Evolutionary conservation across 2,329 filamentous ascomycete species (phyloP), one percentile per base, ranked within the genome.

Genomic region (Nemania diffusa): DNA sequence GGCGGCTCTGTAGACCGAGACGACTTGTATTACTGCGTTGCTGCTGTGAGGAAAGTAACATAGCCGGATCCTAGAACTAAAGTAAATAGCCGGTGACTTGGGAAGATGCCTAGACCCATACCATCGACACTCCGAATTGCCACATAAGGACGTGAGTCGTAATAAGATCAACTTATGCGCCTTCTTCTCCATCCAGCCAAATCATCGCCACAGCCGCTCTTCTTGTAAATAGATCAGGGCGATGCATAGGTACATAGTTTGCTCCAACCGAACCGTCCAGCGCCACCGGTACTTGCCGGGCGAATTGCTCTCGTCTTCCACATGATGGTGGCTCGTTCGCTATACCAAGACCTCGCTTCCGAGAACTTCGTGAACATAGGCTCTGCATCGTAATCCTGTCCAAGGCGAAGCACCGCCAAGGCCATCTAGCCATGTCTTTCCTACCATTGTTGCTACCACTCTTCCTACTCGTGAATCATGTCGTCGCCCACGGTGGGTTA

Each of bases 401-500:
- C 22, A 27, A 32, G 32, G 32, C 26, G 17, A 27, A 58, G 26
- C 11, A 57, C 40, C 42, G 65, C 58, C 48, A 66, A 60, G 48
- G 22, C 22, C 24, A 20, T 34, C 17, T 27, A 29, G n/a, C 56
- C 48, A 71, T 68, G 64, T 29, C 37, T 57, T 57, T 57, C 24
- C 2, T 62, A 17, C 9, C 9, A 26, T 62, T 22, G 13, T 40
- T 60, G 46, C 42, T 62, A 46, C 64, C 67, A 13, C 26, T 70
- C 15, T 22, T 66, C 8, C 40, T 71, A 34, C 34, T 75, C n/a
- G 66, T 55, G 53, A 62, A 56, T 44, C 60, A 55, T 5, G 70
- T 61, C 27, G 57, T 61, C n/a, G 77, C 75, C 20, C 80, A 81
- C 67, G 80, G 79, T 6, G 80, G 79, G 5, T 72, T 82, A 8